These are phyloP conservation scores for Neurospora sp. DNA, from an alignment of 495 filamentous ascomycete species.

Conservation along the genomic window DNA sequence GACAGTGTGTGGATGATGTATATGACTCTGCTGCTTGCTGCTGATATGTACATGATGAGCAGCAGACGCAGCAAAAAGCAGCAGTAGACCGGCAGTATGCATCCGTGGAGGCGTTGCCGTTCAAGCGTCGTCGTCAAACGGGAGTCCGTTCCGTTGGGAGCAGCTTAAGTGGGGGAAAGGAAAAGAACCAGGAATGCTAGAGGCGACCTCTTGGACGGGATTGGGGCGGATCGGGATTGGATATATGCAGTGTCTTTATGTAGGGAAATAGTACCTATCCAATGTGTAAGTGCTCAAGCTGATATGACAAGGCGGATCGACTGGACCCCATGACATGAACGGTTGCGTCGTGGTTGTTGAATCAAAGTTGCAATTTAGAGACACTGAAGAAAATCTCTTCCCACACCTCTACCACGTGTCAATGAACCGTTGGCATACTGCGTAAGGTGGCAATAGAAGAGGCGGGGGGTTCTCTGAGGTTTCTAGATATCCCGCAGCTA, in stretches of 20 bases:
- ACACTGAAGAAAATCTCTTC: neutral
- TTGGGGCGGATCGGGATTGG: neutral
- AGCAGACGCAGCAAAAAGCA: neutral
- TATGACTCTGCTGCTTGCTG: neutral
- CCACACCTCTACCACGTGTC: slow-evolving; percentile 23
- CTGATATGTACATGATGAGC: neutral
- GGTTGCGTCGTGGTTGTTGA: neutral
- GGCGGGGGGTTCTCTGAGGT: neutral
- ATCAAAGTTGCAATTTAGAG: neutral
- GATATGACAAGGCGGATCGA: slow-evolving; percentile 2
- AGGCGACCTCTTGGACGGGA: neutral
- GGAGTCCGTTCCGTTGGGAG: neutral
- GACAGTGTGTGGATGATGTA: slow-evolving; percentile 9
- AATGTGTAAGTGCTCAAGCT: neutral
- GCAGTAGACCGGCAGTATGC: neutral
- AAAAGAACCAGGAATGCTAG: neutral
- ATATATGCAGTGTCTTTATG: neutral
- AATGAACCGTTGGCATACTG: slow-evolving; percentile 18
- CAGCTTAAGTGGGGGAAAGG: neutral
- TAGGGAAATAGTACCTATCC: neutral
- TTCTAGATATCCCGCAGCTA: neutral
- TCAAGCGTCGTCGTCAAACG: neutral
- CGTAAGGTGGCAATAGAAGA: neutral
- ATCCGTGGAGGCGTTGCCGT: neutral
- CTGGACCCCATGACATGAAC: neutral